phyloP scores from a whole-genome alignment of 108 stramenopile genomes.

The Nannochloropsis granulata region DNA sequence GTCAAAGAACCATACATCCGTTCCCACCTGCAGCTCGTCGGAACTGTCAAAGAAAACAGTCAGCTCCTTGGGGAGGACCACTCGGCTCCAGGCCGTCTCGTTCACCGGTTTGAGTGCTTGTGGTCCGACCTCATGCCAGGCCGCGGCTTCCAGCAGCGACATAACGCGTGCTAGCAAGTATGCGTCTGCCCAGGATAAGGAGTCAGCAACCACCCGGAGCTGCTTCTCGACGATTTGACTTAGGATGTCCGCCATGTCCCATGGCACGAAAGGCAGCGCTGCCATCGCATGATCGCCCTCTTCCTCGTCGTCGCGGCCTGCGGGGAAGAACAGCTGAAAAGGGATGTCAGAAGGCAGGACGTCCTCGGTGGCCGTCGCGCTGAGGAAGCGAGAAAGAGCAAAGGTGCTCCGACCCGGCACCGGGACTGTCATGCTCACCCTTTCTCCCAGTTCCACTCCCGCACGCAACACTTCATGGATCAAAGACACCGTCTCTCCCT shows the following conservation, averaged over 20 bases:
- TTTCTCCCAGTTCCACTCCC: not conserved
- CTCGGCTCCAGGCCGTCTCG: not conserved
- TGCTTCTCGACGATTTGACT: not conserved
- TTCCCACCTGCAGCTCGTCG: not conserved
- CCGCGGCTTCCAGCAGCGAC: not conserved
- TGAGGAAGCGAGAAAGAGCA: not conserved
- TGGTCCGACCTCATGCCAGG: not conserved
- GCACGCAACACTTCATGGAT: not conserved
- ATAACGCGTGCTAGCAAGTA: not conserved
- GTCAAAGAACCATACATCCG: not conserved
- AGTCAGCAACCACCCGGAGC: not conserved
- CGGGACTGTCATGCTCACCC: not conserved
- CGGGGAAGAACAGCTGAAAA: not conserved
- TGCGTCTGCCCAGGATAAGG: not conserved
- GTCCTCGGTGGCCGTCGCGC: not conserved
- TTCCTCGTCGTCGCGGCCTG: not conserved
- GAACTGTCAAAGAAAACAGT: not conserved
- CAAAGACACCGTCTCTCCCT: not conserved
- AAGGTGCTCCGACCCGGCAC: not conserved
- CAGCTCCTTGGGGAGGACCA: not conserved
- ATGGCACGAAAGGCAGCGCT: not conserved
- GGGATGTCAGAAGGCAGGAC: not conserved
- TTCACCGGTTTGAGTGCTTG: not conserved
- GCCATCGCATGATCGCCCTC: not conserved
- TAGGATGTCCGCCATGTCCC: not conserved